Conservation (phyloP, 2,329 filamentous ascomycete genomes). For the Fusarium haematococcum region DNA sequence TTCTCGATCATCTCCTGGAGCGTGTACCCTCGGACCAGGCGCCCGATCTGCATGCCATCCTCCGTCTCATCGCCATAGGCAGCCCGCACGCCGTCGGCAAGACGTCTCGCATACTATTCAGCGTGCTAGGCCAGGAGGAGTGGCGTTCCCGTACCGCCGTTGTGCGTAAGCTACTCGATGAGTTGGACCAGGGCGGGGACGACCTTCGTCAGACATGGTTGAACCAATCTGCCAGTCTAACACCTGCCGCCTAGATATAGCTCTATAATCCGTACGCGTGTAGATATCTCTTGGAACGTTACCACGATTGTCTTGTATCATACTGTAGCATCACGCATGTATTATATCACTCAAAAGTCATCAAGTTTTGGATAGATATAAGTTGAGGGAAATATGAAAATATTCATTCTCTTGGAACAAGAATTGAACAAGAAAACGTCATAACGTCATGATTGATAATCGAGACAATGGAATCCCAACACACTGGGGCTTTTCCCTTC, state of each 20-base stretch:
- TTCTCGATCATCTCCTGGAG: conserved; percentile 32
- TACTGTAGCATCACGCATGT: conserved; percentile 19
- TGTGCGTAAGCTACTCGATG: conserved; percentile 37
- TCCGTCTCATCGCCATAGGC: conserved; percentile 50
- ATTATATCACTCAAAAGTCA: neutral
- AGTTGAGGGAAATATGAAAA: neutral
- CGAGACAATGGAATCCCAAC: conserved; percentile 18
- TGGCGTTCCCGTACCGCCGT: conserved; percentile 45
- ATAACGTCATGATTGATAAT: conserved; percentile 40
- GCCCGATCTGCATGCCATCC: conserved; percentile 42
- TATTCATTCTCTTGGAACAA: neutral
- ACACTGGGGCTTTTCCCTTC: conserved; percentile 8
- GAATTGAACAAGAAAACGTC: conserved; percentile 5
- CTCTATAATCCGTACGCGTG: neutral
- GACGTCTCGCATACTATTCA: conserved; percentile 47
- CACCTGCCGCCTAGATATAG: neutral
- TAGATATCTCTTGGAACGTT: neutral
- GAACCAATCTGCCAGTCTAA: conserved; percentile 8
- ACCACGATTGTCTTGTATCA: conserved; percentile 14
- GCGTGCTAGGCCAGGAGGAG: conserved; percentile 52
- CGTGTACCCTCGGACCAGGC: conserved; percentile 26
- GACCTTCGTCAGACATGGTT: conserved; percentile 25
- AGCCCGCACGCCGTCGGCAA: conserved; percentile 45
- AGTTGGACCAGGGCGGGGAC: conserved; percentile 33
- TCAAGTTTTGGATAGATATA: neutral